phyloP scores from a whole-genome alignment of 495 filamentous ascomycete species.

The Penicillium daleae region DNA sequence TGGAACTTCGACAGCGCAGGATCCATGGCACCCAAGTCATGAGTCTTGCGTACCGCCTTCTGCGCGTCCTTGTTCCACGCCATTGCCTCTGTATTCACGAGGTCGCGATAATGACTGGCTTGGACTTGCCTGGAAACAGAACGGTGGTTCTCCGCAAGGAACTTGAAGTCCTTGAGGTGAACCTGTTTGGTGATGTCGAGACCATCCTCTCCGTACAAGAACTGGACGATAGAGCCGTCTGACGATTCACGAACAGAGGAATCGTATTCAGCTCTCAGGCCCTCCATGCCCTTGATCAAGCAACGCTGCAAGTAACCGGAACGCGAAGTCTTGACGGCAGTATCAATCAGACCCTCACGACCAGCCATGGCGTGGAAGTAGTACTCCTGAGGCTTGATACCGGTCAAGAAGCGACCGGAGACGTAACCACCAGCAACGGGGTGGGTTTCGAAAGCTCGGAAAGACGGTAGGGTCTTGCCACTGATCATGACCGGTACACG shows the following conservation, averaged over 20 bases:
- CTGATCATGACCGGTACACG: constrained; percentile 97
- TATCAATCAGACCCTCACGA: constrained; percentile 98
- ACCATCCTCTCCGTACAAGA: constrained; percentile 96
- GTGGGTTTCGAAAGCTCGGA: constrained; percentile 86
- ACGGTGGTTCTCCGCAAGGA: constrained; percentile 77
- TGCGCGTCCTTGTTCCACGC: constrained; percentile 72
- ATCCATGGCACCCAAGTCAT: constrained; percentile 68
- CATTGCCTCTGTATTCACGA: constrained; percentile 56
- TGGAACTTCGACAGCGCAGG: constrained; percentile 74
- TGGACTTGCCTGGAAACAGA: constrained; percentile 58
- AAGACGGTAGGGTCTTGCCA: constrained; percentile 94
- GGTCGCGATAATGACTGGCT: constrained; percentile 49
- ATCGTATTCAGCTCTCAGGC: constrained; percentile 88
- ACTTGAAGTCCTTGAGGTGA: constrained; percentile 87
- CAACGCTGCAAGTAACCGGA: constrained; percentile 98
- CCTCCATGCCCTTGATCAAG: constrained; percentile 99
- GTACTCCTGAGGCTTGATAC: constrained; percentile 95
- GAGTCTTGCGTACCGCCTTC: constrained; percentile 76
- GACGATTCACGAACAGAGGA: constrained; percentile 84
- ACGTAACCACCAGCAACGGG: constrained; percentile 94
- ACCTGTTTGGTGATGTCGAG: constrained; percentile 93
- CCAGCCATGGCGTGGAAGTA: constrained; percentile 99
- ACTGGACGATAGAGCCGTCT: constrained; percentile 91
- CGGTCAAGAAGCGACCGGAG: constrained; percentile 95
- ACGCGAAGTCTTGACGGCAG: constrained; percentile 95